phyloP scores from a whole-genome alignment of 441 rosid genomes.

The California macrophylla region DNA sequence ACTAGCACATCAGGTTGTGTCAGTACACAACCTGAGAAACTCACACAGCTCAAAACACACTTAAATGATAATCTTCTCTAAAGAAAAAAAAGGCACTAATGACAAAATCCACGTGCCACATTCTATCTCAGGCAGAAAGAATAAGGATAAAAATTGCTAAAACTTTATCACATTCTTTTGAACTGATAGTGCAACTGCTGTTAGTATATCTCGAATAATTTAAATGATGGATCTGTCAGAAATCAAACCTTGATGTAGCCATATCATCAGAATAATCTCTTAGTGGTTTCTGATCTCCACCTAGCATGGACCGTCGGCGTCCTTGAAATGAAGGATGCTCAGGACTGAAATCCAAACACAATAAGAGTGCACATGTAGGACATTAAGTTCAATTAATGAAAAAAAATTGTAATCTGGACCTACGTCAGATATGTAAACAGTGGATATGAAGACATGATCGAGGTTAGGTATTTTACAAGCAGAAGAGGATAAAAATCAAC shows the following conservation, averaged over 20 bases:
- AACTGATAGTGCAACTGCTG: not conserved
- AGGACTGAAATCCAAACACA: constrained; percentile 50
- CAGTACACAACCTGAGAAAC: no score
- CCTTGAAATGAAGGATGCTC: constrained; percentile 91
- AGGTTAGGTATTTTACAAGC: not conserved
- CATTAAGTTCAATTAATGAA: not conserved
- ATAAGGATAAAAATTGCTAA: not conserved
- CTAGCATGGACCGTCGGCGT: constrained; percentile 81
- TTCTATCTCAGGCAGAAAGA: not conserved
- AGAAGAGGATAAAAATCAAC: not conserved
- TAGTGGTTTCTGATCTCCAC: constrained; percentile 63
- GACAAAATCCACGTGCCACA: no score
- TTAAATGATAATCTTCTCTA: no score
- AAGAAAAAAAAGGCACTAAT: no score
- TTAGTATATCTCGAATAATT: not conserved
- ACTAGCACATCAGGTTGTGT: no score
- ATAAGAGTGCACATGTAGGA: constrained; percentile 2
- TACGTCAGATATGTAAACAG: not conserved
- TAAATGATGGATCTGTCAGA: constrained; percentile 11
- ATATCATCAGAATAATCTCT: constrained; percentile 59
- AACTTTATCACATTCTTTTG: not conserved
- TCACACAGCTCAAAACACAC: no score
- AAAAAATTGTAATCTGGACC: not conserved
- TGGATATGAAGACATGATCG: not conserved
- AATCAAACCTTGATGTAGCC: constrained; percentile 67